phyloP scores from a whole-genome alignment of 495 filamentous ascomycete genomes.

The Xylona heveae region DNA sequence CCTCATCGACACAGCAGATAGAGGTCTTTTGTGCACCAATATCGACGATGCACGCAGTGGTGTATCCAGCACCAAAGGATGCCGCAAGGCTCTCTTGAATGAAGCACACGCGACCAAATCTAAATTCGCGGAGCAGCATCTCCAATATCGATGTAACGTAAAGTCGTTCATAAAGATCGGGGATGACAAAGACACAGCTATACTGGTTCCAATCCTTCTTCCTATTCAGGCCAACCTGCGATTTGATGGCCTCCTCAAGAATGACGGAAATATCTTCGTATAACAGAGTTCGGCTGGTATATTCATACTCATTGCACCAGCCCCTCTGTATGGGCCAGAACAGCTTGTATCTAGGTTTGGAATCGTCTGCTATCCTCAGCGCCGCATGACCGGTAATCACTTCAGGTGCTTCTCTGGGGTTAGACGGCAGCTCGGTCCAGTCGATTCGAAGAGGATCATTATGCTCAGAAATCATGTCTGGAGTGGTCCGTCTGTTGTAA shows the following conservation, averaged over 20 bases:
- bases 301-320: slow-evolving; percentile 78
- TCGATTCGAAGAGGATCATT: slow-evolving; percentile 85
- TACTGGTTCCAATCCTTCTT: slow-evolving; percentile 75
- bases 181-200: slow-evolving; percentile 84
- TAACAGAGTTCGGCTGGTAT: slow-evolving; percentile 48
- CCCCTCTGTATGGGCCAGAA: slow-evolving; percentile 82
- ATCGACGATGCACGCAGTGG: slow-evolving; percentile 82
- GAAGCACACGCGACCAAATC: slow-evolving; percentile 72
- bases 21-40: slow-evolving; percentile 96
- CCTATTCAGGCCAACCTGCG: slow-evolving; percentile 54
- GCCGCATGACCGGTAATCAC: slow-evolving; percentile 68
- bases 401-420: slow-evolving; percentile 36
- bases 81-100: slow-evolving; percentile 91
- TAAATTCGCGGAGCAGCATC: slow-evolving; percentile 68
- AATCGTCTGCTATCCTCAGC: slow-evolving; percentile 67
- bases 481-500: slow-evolving; percentile 61
- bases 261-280: slow-evolving; percentile 72
- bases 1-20: slow-evolving; percentile 92
- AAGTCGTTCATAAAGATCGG: slow-evolving; percentile 84
- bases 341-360: slow-evolving; percentile 73
- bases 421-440: slow-evolving; percentile 64
- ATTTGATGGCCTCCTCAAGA: slow-evolving; percentile 65
- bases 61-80: slow-evolving; percentile 89
- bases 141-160: slow-evolving; percentile 73
- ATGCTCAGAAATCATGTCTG: slow-evolving; percentile 76